phyloP scores from a whole-genome alignment of 768 basidiomycete species.

The Trametes elegans region DNA sequence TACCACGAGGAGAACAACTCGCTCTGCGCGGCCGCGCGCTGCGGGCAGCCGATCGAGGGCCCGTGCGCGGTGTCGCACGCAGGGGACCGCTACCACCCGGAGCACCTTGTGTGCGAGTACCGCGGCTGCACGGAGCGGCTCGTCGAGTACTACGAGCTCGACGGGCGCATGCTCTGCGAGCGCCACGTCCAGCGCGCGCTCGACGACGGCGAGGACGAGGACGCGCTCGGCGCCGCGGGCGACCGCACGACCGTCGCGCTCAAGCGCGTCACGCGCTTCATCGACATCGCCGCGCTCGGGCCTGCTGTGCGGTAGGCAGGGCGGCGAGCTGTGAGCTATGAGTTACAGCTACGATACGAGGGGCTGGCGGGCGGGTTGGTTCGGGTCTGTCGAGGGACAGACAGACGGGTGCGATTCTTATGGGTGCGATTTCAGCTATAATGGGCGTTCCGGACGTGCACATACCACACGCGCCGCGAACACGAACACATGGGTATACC shows the following conservation, averaged over 20 bases:
- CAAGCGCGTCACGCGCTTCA: slow-evolving; percentile 80
- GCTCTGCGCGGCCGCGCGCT: slow-evolving; percentile 73
- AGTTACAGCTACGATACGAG: too few relatives aligned
- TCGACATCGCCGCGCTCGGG: slow-evolving; percentile 52
- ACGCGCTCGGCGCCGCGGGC: slow-evolving; percentile 16
- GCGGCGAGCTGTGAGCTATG: too few relatives aligned
- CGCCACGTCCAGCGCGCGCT: slow-evolving; percentile 53
- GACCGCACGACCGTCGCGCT: slow-evolving; percentile 47
- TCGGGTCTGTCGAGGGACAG: too few relatives aligned
- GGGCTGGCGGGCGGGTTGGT: too few relatives aligned
- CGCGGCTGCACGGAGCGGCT: slow-evolving; percentile 52
- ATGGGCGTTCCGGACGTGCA: too few relatives aligned
- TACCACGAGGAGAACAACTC: slow-evolving; percentile 93
- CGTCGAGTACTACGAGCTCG: slow-evolving; percentile 89
- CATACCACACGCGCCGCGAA: too few relatives aligned
- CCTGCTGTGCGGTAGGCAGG: slow-evolving; percentile 19
- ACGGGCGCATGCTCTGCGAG: slow-evolving; percentile 84
- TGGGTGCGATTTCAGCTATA: background rate
- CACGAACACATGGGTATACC: too few relatives aligned
- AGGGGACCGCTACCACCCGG: slow-evolving; percentile 82
- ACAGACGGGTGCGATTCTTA: too few relatives aligned
- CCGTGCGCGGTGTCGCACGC: slow-evolving; percentile 86
- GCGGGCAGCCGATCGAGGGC: slow-evolving; percentile 90
- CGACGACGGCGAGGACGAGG: slow-evolving; percentile 23
- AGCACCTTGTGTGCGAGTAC: slow-evolving; percentile 84